These are phyloP conservation scores for Pseudogymnoascus sp. DNA, from an alignment of 2,329 filamentous ascomycete genomes.

Conservation along the genomic window DNA sequence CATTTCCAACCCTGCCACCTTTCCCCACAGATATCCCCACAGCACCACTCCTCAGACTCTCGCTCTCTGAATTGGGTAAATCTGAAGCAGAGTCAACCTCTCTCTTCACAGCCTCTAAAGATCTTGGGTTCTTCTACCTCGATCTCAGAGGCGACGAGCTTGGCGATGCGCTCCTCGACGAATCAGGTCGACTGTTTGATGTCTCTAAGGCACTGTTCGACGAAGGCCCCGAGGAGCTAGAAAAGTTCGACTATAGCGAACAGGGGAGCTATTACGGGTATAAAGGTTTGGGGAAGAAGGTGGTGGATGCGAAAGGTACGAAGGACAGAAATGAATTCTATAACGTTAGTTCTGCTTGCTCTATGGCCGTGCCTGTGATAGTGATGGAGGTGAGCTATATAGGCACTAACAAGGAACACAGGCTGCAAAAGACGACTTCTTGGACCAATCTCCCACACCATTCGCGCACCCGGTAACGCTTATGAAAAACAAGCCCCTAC, in stretches of 20 bases:
- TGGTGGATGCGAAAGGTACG: slow-evolving; percentile 22
- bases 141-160: slow-evolving; percentile 18
- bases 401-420: not conserved
- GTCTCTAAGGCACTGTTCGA: slow-evolving; percentile 25
- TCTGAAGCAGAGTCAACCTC: slow-evolving; percentile 13
- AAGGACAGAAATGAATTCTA: slow-evolving; percentile 26
- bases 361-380: not conserved
- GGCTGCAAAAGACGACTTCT: slow-evolving; percentile 22
- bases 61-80: slow-evolving; percentile 15
- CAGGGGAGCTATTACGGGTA: slow-evolving; percentile 23
- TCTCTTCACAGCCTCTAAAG: slow-evolving; percentile 19
- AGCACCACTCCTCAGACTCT: slow-evolving; percentile 20
- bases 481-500: slow-evolving; percentile 15
- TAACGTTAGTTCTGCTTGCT: slow-evolving; percentile 16
- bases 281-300: slow-evolving; percentile 20
- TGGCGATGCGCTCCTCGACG: slow-evolving; percentile 19
- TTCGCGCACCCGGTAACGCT: slow-evolving; percentile 21
- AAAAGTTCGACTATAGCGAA: slow-evolving; percentile 43
- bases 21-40: slow-evolving; percentile 20
- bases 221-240: slow-evolving; percentile 42
- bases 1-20: slow-evolving; percentile 16
- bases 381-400: not conserved
- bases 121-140: slow-evolving; percentile 25
- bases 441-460: slow-evolving; percentile 17
- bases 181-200: slow-evolving; percentile 18